Evolutionary conservation across 1,139 yeast genomes (phyloP), one percentile per base, ranked within the genome.

Genomic region (Hemisphaericaspora subhashii): DNA sequence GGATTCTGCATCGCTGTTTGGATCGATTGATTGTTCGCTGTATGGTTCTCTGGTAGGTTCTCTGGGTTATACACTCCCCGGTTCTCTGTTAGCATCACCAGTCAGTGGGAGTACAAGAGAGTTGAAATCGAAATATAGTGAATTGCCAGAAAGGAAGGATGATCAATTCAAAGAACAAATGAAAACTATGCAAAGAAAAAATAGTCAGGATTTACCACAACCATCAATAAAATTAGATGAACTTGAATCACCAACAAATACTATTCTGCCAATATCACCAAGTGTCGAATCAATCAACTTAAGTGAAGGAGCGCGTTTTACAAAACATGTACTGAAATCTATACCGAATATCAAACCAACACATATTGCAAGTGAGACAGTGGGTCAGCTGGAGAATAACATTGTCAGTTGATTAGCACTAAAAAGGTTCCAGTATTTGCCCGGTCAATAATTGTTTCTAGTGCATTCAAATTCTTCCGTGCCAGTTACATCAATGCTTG

Each of bases 91-190:
- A 3, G 27, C 5, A 5, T n/a, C 14, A 6, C 5, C 27, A 12
- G 4, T 5, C 9, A 24, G 8, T 12, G 27, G 5, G 15, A 3
- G 6, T 12, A 5, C 5, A 11, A 17, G 9, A 29, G 20, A 5
- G 7, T 29, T 17, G 6, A 29, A 17, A n/a, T 29, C 32, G 8
- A 29, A 29, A 7, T 29, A 29, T 12, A 29, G 32, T 12, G 32
- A 29, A 4, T 29, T 29, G 10, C 32, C 32, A 17, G 23, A 29
- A 18, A 17, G 32, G 12, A 6, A 29, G 18, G 23, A 17, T n/a
- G n/a, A 18, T 10, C 14, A n/a, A 17, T 18, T 7, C n/a, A 17
- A 5, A 9, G 12, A 5, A 23, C 3, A 12, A 8, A 8, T 15
- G n/a, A 17, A 17, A 12, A n/a, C 22, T 1, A 17, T 29, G 23